These are phyloP conservation scores for Sarocladium kiliense DNA, from an alignment of 2,329 filamentous ascomycete genomes.

Conservation along the genomic window DNA sequence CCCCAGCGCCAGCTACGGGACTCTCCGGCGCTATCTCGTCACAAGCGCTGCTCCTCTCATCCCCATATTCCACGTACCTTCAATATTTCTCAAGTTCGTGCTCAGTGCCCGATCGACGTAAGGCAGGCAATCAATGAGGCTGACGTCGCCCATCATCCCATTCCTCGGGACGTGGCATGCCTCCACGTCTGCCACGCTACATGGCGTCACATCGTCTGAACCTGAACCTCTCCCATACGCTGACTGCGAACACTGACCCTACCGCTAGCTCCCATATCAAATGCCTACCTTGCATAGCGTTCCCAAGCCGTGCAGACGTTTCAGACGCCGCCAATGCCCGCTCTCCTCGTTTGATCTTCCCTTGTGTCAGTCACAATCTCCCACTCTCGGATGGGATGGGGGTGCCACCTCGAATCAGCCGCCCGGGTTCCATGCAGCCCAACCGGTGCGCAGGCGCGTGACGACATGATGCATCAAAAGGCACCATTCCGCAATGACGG, in stretches of 20 bases:
- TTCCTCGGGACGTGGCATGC: neutral
- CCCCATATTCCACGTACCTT: neutral
- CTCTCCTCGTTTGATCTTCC: too few relatives aligned
- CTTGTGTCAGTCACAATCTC: neutral
- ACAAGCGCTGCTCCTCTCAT: neutral
- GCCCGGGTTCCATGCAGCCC: neutral
- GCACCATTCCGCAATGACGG: neutral
- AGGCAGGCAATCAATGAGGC: neutral
- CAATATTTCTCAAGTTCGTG: too few relatives aligned
- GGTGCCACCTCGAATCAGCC: neutral
- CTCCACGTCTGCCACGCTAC: neutral
- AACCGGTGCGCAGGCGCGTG: neutral
- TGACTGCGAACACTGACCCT: neutral
- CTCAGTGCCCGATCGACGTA: neutral
- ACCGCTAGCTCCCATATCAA: neutral
- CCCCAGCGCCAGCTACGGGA: constrained; percentile 40
- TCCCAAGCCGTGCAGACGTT: neutral
- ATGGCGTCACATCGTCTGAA: neutral
- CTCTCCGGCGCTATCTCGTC: constrained; percentile 30
- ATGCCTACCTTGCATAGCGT: neutral
- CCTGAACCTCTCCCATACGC: neutral
- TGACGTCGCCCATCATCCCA: neutral
- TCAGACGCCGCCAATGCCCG: neutral
- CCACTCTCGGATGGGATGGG: too few relatives aligned
- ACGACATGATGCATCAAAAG: neutral